Evolutionary conservation across 2,329 filamentous ascomycete genomes (phyloP).

Genomic region (Rasamsonia emersonii): DNA sequence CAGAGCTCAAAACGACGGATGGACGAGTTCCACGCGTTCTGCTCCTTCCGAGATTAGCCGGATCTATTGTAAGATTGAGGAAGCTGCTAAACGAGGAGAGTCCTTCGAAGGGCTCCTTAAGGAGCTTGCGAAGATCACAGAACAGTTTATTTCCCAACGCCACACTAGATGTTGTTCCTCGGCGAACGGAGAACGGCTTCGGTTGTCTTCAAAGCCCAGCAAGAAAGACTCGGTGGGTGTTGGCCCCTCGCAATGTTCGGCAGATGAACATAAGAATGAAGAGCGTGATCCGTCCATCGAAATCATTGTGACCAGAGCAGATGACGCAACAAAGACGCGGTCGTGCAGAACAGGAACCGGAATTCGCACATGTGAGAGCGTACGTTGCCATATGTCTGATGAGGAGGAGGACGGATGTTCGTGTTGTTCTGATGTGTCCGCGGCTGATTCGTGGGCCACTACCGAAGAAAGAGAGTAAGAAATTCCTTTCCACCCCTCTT

Average conservation of each 20-base stretch:
- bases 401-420: constrained; percentile 8
- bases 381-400: no score
- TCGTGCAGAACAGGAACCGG: no score
- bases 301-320: no score
- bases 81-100: constrained; percentile 19
- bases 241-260: no score
- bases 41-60: constrained; percentile 15
- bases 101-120: constrained; percentile 19
- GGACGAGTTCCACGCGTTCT: constrained; percentile 7
- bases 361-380: no score
- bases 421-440: constrained; percentile 13
- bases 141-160: constrained; percentile 1
- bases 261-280: no score
- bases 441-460: constrained; percentile 17
- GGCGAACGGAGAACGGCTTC: no score
- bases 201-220: no score
- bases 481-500: not conserved
- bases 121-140: constrained; percentile 15
- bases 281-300: no score
- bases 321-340: no score
- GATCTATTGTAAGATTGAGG: constrained; percentile 23
- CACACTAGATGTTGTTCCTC: no score
- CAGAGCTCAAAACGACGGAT: constrained; percentile 3
- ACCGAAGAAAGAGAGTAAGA: constrained; percentile 15
- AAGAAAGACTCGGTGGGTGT: no score